phyloP scores from a whole-genome alignment of 2,329 filamentous ascomycete genomes.

The Scedosporium aurantiacum region DNA sequence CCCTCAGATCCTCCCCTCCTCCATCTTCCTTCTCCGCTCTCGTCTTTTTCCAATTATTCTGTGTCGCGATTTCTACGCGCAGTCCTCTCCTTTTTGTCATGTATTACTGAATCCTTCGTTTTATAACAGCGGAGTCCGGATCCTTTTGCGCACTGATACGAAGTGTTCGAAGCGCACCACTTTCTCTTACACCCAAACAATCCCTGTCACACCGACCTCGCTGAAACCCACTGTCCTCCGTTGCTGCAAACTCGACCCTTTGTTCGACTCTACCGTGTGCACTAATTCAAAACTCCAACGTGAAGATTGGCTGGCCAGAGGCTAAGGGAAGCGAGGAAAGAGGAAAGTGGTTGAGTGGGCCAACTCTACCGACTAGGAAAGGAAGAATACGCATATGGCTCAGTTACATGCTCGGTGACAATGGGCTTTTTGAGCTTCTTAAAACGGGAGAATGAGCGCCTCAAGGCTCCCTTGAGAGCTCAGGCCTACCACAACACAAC shows the following conservation, averaged over 20 bases:
- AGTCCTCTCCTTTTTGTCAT: neutral
- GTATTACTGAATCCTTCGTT: neutral
- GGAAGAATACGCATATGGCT: constrained; percentile 1
- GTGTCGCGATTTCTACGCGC: neutral
- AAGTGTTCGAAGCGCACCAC: neutral
- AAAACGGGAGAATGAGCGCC: constrained; percentile 6
- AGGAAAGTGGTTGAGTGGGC: too few relatives aligned
- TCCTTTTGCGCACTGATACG: neutral
- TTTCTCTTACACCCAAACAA: neutral
- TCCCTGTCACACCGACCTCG: neutral
- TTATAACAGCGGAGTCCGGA: neutral
- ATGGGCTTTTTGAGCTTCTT: constrained; percentile 7
- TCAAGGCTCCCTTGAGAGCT: constrained; percentile 2
- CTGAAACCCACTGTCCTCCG: neutral
- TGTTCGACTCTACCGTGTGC: too few relatives aligned
- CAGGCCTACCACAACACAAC: constrained; percentile 4
- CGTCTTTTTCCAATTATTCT: neutral
- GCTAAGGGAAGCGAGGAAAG: too few relatives aligned
- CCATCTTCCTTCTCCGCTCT: neutral
- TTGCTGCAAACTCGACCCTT: neutral
- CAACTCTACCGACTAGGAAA: too few relatives aligned
- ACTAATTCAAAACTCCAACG: too few relatives aligned
- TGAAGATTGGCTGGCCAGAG: too few relatives aligned
- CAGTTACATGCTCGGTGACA: neutral
- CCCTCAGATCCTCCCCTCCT: neutral